These are phyloP conservation scores for Claviceps humidiphila DNA, from an alignment of 2,329 filamentous ascomycete genomes.

Conservation along the genomic window DNA sequence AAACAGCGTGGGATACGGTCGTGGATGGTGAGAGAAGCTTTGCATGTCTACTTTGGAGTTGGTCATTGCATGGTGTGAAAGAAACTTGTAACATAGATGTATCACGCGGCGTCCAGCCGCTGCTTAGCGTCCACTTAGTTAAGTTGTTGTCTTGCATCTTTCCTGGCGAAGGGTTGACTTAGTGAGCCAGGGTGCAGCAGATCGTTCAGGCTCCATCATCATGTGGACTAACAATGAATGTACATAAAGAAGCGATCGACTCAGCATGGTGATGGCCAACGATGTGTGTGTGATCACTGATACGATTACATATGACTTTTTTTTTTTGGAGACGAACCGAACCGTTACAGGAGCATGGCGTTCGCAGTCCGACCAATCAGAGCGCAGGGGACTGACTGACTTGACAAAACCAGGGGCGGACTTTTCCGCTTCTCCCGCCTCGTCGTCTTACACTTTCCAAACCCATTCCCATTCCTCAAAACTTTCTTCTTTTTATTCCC, in stretches of 20 bases:
- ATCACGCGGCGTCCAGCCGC: conserved; percentile 5
- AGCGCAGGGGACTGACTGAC: neutral
- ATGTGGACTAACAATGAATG: neutral
- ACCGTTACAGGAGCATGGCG: neutral
- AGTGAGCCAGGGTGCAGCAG: neutral
- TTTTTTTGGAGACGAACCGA: conserved; percentile 3
- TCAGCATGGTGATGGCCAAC: too few species aligned
- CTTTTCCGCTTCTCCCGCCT: conserved; percentile 5
- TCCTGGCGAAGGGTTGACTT: neutral
- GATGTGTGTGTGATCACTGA: too few species aligned
- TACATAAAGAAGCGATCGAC: too few species aligned
- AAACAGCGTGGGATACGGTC: neutral
- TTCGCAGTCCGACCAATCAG: conserved; percentile 5
- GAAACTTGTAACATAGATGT: conserved; percentile 6
- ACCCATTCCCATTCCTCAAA: neutral
- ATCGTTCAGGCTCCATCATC: neutral
- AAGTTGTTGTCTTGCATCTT: neutral
- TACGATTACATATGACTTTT: too few species aligned
- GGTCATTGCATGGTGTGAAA: neutral
- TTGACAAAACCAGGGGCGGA: conserved; percentile 5
- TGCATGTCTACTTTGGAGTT: conserved; percentile 8
- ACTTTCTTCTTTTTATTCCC: neutral
- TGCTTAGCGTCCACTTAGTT: neutral
- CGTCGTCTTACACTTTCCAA: conserved; percentile 1
- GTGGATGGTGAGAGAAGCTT: conserved; percentile 1